phyloP scores from a whole-genome alignment of 768 basidiomycete genomes.

The Albatrellus ellisii region DNA sequence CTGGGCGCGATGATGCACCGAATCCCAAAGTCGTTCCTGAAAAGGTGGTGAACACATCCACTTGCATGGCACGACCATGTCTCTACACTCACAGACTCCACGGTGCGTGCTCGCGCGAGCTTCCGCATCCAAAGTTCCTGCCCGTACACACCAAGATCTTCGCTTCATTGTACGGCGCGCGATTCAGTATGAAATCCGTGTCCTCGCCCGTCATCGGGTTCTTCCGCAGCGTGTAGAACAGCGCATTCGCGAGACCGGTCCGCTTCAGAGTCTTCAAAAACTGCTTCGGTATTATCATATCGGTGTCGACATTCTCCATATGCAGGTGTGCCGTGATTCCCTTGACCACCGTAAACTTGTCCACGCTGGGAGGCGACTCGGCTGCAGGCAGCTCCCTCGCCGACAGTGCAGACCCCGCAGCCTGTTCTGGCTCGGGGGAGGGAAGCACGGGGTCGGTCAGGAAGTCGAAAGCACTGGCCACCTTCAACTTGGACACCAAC shows the following conservation, averaged over 20 bases:
- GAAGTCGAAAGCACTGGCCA: conserved; percentile 61
- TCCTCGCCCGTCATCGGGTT: conserved; percentile 34
- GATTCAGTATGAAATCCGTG: conserved; percentile 51
- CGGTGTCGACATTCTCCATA: conserved; percentile 48
- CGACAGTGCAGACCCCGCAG: conserved; percentile 11
- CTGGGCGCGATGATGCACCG: conserved; percentile 45
- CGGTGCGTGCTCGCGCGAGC: conserved; percentile 51
- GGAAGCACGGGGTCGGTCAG: conserved; percentile 46
- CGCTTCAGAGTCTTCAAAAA: conserved; percentile 57
- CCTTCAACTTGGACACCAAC: conserved; percentile 47
- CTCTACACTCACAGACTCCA: conserved; percentile 30
- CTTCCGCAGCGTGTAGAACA: conserved; percentile 41
- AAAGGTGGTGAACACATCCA: background rate
- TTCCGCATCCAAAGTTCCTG: conserved; percentile 50
- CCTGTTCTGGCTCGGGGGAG: conserved; percentile 23
- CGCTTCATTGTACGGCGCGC: conserved; percentile 37
- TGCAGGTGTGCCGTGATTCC: conserved; percentile 42
- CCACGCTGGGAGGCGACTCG: conserved; percentile 20
- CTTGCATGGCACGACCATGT: background rate
- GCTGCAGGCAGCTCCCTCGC: conserved; percentile 16
- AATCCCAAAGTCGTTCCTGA: conserved; percentile 49
- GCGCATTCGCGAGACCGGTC: conserved; percentile 45
- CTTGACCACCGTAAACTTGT: conserved; percentile 34
- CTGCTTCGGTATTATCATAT: conserved; percentile 55
- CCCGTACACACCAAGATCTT: conserved; percentile 46